Evolutionary conservation across 331 rosid species (phyloP), one percentile per base, ranked within the genome.

Genomic region (Arachis monticola): DNA sequence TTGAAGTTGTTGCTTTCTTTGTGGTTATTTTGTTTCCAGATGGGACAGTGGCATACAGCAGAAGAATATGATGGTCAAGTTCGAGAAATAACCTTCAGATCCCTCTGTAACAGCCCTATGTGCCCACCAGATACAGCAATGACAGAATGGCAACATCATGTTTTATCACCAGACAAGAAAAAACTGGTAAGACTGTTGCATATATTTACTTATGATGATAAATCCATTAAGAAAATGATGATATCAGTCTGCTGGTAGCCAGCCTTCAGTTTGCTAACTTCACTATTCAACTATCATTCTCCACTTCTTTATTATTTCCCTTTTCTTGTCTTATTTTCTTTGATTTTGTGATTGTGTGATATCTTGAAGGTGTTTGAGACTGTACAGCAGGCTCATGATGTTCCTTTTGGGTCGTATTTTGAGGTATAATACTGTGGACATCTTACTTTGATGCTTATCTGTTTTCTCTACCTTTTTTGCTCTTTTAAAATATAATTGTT

Each of bases 51-150:
- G 99, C 99, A 94, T 81, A 72, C 86, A 6, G 92, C 99, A 58
- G 93, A 88, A 38, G 96, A 92, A 77, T 94, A 94, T 64, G 92
- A 92, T 59, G 99, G 99, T 71, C 97, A 92, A 81, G 96, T 94
- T 62, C 87, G 99, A 75, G 97, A 94, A 81, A 87, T 90, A 74
- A 92, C 88, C 69, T 94, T 90, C 83, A 88, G 99, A 87, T 67
- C 91, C 67, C 93, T 88, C 41, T 92, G 99, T 80, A 86, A 88
- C 80, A 94, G 97, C 69, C 99, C 97, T 55, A 94, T 94, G 99
- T 94, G 99, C 81, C 99, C 99, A 57, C 97, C 99, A 4, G 99
- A 94, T 87, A 92, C 97, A 17, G 97, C 97, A 59, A 90, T 94
- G 97, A 92, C 99, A n/a, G 99, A 94, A 85, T 94, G 86, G 84